phyloP scores from a whole-genome alignment of 192 early-diverging fungal genomes.

The Backusella circina region DNA sequence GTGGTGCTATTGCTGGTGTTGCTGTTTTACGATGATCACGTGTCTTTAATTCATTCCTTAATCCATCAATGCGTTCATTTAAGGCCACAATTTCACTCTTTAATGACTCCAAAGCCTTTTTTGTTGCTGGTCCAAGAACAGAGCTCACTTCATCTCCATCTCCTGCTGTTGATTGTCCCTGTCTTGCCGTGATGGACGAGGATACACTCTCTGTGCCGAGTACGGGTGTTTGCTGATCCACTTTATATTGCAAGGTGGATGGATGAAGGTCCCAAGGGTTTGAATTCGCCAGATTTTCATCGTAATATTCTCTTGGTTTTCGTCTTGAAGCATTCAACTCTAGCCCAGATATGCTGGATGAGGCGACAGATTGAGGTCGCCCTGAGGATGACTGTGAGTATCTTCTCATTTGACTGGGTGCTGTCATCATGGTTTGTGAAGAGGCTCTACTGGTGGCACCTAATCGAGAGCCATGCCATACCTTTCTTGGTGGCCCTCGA shows the following conservation, averaged over 20 bases:
- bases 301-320: slow-evolving; percentile 2
- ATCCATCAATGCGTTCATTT: slow-evolving; percentile 33
- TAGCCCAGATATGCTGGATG: background rate
- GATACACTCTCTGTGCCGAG: background rate
- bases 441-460: background rate
- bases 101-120: slow-evolving; percentile 33
- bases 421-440: background rate
- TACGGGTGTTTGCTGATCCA: background rate
- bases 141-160: background rate
- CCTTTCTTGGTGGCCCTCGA: background rate
- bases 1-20: background rate
- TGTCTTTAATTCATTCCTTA: slow-evolving; percentile 27
- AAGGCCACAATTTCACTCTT: slow-evolving; percentile 32
- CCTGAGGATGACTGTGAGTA: background rate
- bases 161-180: background rate
- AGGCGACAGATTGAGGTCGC: background rate
- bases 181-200: slow-evolving; percentile 12
- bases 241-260: background rate
- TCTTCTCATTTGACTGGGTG: background rate
- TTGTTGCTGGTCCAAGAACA: slow-evolving; percentile 29
- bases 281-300: slow-evolving; percentile 9
- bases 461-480: background rate
- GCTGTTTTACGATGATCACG: background rate
- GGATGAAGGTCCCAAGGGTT: slow-evolving; percentile 26
- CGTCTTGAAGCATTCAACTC: background rate